Evolutionary conservation across 2,329 filamentous ascomycete genomes (phyloP).

Genomic region (Arthrocladium fulminans): DNA sequence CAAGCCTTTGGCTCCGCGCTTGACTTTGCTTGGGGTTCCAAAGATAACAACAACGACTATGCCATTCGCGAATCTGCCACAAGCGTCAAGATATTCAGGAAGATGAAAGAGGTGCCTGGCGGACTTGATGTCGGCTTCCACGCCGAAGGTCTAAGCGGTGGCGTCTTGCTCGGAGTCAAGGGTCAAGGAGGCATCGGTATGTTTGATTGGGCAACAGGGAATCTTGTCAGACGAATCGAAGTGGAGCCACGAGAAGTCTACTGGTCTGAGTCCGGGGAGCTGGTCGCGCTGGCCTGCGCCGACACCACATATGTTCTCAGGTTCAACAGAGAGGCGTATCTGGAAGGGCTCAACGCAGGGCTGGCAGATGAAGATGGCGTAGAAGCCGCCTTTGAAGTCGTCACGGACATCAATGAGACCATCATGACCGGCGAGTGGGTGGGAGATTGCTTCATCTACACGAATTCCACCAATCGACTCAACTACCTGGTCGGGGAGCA

Average conservation of each 20-base stretch:
- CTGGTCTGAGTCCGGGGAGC: constrained; percentile 94
- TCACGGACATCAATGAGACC: constrained; percentile 88
- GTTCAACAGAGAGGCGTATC: constrained; percentile 81
- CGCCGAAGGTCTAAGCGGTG: constrained; percentile 81
- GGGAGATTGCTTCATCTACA: constrained; percentile 98
- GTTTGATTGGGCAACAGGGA: constrained; percentile 90
- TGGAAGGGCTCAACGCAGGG: constrained; percentile 72
- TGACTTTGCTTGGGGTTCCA: constrained; percentile 94
- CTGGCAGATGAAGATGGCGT: constrained; percentile 84
- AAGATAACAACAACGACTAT: constrained; percentile 96
- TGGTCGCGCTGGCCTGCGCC: constrained; percentile 86
- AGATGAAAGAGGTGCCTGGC: constrained; percentile 85
- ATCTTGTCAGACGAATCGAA: constrained; percentile 85
- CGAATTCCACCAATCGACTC: constrained; percentile 87
- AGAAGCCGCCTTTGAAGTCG: constrained; percentile 89
- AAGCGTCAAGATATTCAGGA: constrained; percentile 94
- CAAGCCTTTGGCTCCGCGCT: constrained; percentile 93
- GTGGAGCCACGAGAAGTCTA: constrained; percentile 66
- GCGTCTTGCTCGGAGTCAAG: constrained; percentile 84
- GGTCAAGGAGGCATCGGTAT: constrained; percentile 91
- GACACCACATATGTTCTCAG: constrained; percentile 91
- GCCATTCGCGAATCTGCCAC: constrained; percentile 87
- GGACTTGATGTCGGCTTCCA: constrained; percentile 92
- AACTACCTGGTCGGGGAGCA: constrained; percentile 98
- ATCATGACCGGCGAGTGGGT: constrained; percentile 96